Percentiles rank a stretch among this genome's conserved stretches.
Conservation (phyloP, 306 rosid genomes). For the Oxytropis ochrocephala region DNA sequence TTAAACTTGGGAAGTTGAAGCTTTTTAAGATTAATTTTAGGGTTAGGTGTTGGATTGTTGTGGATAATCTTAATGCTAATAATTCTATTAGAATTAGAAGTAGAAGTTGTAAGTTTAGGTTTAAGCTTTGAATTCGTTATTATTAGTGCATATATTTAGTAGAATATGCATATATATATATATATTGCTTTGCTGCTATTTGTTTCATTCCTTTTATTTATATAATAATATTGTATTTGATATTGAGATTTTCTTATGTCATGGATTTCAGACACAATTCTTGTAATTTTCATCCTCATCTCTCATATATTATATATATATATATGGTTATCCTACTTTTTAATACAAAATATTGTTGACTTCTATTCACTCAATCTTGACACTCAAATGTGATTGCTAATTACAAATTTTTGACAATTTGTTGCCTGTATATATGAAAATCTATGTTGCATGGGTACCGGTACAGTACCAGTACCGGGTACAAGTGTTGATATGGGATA, state of each 20-base stretch:
- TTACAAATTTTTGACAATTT: neutral
- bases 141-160: neutral
- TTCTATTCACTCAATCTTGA: neutral
- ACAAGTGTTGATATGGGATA: too few relatives aligned
- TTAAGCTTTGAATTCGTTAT: constrained; percentile 14
- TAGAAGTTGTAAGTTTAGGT: constrained; percentile 32
- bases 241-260: constrained; percentile 4
- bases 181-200: neutral
- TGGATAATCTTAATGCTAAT: constrained; percentile 35
- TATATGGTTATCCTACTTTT: neutral
- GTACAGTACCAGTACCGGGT: too few relatives aligned
- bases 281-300: constrained; percentile 10
- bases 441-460: too few relatives aligned
- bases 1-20: constrained; percentile 68
- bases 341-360: neutral
- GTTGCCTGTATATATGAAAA: neutral
- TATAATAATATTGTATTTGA: neutral
- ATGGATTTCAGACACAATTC: constrained; percentile 5
- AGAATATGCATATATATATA: neutral
- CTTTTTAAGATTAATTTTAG: constrained; percentile 49
- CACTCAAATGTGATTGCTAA: neutral
- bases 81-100: constrained; percentile 25
- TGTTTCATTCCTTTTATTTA: constrained; percentile 13
- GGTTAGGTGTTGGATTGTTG: constrained; percentile 51
- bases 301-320: neutral